Conservation (phyloP, 306 rosid genomes). For the Ceratonia siliqua region DNA sequence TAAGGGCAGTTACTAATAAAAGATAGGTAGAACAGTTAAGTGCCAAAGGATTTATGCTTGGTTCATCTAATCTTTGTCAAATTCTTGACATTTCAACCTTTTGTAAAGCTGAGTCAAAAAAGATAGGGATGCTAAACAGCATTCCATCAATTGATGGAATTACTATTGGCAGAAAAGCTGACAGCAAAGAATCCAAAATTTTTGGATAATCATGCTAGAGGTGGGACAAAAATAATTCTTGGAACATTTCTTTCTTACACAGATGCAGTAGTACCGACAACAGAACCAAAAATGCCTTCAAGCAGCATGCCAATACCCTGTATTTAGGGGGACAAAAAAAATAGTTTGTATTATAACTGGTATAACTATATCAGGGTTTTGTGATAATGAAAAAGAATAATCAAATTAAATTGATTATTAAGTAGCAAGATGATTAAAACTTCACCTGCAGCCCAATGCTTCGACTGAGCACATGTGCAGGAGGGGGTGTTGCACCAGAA, state of each 20-base stretch:
- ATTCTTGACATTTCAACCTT: too few species aligned
- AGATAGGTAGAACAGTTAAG: too few species aligned
- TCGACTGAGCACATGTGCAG: constrained; percentile 75
- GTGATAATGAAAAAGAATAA: background rate
- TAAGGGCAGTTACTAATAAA: too few species aligned
- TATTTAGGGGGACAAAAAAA: constrained; percentile 33
- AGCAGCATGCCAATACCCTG: constrained; percentile 82
- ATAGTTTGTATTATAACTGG: constrained; percentile 10
- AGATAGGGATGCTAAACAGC: too few species aligned
- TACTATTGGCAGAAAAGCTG: too few species aligned
- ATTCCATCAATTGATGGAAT: background rate
- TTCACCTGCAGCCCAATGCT: constrained; percentile 89
- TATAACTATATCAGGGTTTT: constrained; percentile 23
- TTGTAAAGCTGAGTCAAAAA: too few species aligned
- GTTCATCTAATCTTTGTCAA: too few species aligned
- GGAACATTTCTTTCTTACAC: constrained; percentile 64
- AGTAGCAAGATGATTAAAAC: constrained; percentile 1
- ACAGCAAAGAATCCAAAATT: background rate
- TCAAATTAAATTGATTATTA: constrained; percentile 9
- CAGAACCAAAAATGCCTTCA: constrained; percentile 84
- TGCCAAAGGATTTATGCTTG: too few species aligned
- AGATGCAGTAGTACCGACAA: constrained; percentile 85
- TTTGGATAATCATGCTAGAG: background rate
- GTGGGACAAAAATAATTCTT: background rate
- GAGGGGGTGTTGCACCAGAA: constrained; percentile 97